Evolutionary conservation across 2,329 filamentous ascomycete species (phyloP).

Genomic region (Periconia sp.): DNA sequence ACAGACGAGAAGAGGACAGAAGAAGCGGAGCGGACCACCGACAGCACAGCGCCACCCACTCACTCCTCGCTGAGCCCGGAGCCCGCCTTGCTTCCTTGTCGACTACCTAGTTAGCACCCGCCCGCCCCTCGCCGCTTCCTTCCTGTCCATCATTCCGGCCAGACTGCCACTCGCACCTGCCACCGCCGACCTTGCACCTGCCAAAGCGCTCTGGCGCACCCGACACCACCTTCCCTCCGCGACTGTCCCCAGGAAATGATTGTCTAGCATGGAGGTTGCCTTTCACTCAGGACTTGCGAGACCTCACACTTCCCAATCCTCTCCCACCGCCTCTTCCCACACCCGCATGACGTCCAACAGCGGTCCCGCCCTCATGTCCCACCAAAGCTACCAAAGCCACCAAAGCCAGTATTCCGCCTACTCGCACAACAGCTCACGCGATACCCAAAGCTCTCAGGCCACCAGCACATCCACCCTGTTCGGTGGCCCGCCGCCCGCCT

Average conservation of each 20-base stretch:
- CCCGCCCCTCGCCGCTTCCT: not conserved
- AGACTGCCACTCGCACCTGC: slow-evolving; percentile 2
- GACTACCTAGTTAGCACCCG: no score
- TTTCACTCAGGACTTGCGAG: slow-evolving; percentile 29
- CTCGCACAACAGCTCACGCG: slow-evolving; percentile 49
- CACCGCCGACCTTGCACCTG: slow-evolving; percentile 3
- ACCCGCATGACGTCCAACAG: slow-evolving; percentile 38
- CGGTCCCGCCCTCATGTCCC: slow-evolving; percentile 45
- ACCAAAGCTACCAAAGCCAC: slow-evolving; percentile 51
- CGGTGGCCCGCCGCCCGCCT: slow-evolving; percentile 34
- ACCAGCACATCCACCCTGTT: slow-evolving; percentile 51
- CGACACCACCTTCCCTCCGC: slow-evolving; percentile 7
- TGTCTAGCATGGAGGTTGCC: slow-evolving; percentile 39
- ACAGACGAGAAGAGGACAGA: not conserved
- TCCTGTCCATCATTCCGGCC: no score
- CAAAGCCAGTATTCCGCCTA: slow-evolving; percentile 52
- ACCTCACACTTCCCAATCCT: slow-evolving; percentile 27
- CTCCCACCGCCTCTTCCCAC: slow-evolving; percentile 24
- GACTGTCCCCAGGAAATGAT: slow-evolving; percentile 26
- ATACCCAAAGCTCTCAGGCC: slow-evolving; percentile 51
- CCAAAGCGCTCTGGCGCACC: slow-evolving; percentile 22
- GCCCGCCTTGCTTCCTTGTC: not conserved
- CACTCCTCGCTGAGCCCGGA: not conserved
- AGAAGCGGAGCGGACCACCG: not conserved
- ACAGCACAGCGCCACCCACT: not conserved